Conservation (phyloP, 192 early-diverging fungal species). For the Pilobolus umbonatus region DNA sequence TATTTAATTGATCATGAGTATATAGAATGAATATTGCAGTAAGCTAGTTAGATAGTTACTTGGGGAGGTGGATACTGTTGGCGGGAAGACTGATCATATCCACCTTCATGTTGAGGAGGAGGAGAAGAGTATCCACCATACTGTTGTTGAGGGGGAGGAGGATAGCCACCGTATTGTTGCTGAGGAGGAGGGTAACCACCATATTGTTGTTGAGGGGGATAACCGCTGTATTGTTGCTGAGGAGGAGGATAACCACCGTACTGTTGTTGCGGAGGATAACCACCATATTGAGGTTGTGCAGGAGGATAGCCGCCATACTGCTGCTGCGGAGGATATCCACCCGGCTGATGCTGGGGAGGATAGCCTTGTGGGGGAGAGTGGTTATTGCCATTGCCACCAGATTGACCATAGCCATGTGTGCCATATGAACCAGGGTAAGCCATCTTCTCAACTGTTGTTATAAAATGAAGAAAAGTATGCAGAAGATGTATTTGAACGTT, state of each 20-base stretch:
- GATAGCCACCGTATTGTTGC: neutral
- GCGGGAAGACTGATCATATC: neutral
- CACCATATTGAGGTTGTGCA: neutral
- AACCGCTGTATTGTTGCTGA: neutral
- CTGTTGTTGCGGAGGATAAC: conserved; percentile 4
- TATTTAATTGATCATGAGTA: neutral
- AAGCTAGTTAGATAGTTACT: neutral
- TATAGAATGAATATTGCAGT: neutral
- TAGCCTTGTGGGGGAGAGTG: conserved; percentile 2
- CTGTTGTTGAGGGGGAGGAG: neutral
- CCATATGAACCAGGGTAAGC: conserved; percentile 27
- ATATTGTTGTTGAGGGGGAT: neutral
- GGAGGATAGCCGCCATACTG: conserved; percentile 4
- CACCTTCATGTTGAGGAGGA: conserved; percentile 3
- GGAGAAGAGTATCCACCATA: neutral
- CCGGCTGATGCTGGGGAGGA: neutral
- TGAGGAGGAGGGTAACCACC: conserved; percentile 15
- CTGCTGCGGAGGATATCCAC: neutral
- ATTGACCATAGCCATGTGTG: conserved; percentile 20
- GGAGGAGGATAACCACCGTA: conserved; percentile 11
- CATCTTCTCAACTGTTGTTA: conserved; percentile 17
- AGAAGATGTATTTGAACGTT: no score
- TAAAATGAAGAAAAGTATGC: neutral
- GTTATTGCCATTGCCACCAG: conserved; percentile 1
- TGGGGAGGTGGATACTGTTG: conserved; percentile 7